Percentiles rank a stretch among this genome's conserved stretches.
These are phyloP conservation scores for Helicostylum pulchrum DNA, from an alignment of 192 early-diverging fungal species.

Conservation along the genomic window DNA sequence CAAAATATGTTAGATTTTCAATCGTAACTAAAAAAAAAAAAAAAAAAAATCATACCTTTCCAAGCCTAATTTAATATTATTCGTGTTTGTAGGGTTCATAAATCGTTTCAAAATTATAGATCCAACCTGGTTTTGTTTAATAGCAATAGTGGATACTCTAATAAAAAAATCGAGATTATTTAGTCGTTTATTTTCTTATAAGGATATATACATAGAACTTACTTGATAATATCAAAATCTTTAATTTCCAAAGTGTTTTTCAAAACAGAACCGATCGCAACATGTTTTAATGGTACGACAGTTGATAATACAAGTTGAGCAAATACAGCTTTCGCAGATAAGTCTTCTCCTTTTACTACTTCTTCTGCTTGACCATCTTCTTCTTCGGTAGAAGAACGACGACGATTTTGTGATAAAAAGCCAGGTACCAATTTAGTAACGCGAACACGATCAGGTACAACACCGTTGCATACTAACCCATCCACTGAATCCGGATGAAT, in stretches of 20 bases:
- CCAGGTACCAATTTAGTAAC: slow-evolving; percentile 44
- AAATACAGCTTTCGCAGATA: slow-evolving; percentile 30
- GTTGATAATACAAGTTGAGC: slow-evolving; percentile 32
- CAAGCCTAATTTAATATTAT: slow-evolving; percentile 28
- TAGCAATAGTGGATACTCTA: slow-evolving; percentile 18
- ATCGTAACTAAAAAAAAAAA: neutral
- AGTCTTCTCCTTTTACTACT: slow-evolving; percentile 22
- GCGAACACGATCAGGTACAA: slow-evolving; percentile 22
- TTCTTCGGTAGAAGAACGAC: slow-evolving; percentile 13
- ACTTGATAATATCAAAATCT: slow-evolving; percentile 51
- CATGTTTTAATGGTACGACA: slow-evolving; percentile 42
- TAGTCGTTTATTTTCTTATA: neutral
- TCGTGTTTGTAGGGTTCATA: neutral
- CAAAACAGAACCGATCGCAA: slow-evolving; percentile 40
- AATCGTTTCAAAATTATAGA: slow-evolving; percentile 18
- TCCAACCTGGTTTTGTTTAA: slow-evolving; percentile 9
- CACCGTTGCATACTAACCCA: slow-evolving; percentile 18
- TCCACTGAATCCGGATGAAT: slow-evolving; percentile 44
- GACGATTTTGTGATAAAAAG: slow-evolving; percentile 4
- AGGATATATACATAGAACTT: slow-evolving; percentile 17
- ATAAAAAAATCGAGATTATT: neutral
- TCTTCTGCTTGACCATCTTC: slow-evolving; percentile 35
- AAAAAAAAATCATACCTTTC: slow-evolving; percentile 26
- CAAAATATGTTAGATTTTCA: neutral
- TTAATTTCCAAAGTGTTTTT: slow-evolving; percentile 42